Base-by-base conservation (phyloP, 169 alveolate species). In the Babesia divergens region DNA sequence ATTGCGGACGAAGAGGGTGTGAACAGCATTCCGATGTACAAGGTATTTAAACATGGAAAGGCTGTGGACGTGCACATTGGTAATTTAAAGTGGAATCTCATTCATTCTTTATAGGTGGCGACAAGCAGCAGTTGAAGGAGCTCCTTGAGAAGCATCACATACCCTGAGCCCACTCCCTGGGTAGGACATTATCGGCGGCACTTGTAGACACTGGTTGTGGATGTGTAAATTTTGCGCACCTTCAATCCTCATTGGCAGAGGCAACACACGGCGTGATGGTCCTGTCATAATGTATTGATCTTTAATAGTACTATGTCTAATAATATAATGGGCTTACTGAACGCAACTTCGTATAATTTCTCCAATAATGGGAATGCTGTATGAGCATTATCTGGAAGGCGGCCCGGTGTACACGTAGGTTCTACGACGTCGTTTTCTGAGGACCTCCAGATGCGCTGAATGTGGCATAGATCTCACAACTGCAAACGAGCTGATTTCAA, bases 401-500 rank as follows among this genome's bases (percentile, higher is more conserved):
- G 65, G 53, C 44, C 51, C 35, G 43, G 46, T 80, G 34, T 80
- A 69, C 40, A 44, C 42, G 88, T 80, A 56, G 16, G 72, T 44
- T 16, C n/a, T n/a, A 44, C 56, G 24, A 9, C 22, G 47, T 38
- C 0, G 18, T 22, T 18, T 32, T 32, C 34, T 22, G 20, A 24
- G 16, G n/a, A 31, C 16, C 13, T 71, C 8, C 43, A 88, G 93
- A 37, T 88, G 93, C 49, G 74, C 70, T 22, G 90, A 74, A 29
- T 88, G 93, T 55, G 89, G 88, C 14, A 80, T 67, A 26, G 86
- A 74, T 26, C 60, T 88, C 14, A 80, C 91, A 3, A 77, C 86
- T 31, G 76, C 87, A 28, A 65, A 47, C 32, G 86, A 88, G 56
- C 65, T 83, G 31, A 51, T 88, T 2, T 89, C 93, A 6, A 89